These are phyloP conservation scores for Penicillium sp. DNA, from an alignment of 2,329 filamentous ascomycete genomes.

Conservation along the genomic window DNA sequence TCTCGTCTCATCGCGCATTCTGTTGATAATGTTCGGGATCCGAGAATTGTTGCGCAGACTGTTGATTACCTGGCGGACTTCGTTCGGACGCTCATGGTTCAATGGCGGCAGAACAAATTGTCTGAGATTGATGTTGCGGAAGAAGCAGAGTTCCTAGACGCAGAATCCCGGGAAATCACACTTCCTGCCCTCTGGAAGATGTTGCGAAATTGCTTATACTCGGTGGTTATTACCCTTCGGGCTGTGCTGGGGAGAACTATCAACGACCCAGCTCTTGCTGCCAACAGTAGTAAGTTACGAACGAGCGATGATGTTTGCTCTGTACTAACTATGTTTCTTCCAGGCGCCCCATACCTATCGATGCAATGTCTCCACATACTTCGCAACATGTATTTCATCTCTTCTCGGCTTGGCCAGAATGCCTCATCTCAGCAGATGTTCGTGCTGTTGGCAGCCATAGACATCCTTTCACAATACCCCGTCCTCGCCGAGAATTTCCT, in stretches of 20 bases:
- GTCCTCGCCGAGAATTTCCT: slow-evolving; percentile 67
- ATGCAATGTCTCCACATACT: slow-evolving; percentile 71
- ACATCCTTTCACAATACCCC: slow-evolving; percentile 73
- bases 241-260: slow-evolving; percentile 68
- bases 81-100: slow-evolving; percentile 62
- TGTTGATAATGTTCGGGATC: slow-evolving; percentile 56
- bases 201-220: slow-evolving; percentile 73
- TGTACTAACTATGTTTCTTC: slow-evolving; percentile 11
- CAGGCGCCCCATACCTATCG: slow-evolving; percentile 65
- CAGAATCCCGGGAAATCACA: slow-evolving; percentile 65
- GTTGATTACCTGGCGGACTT: slow-evolving; percentile 67
- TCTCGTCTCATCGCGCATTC: slow-evolving; percentile 63
- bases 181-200: slow-evolving; percentile 73
- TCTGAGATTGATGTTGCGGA: slow-evolving; percentile 69
- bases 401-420: slow-evolving; percentile 68
- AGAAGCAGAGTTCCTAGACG: slow-evolving; percentile 62
- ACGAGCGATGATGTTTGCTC: neutral
- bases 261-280: slow-evolving; percentile 56
- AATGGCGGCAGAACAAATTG: slow-evolving; percentile 74
- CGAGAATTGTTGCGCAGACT: slow-evolving; percentile 42
- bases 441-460: slow-evolving; percentile 76
- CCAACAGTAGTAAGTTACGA: slow-evolving; percentile 48
- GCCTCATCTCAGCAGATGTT: slow-evolving; percentile 83
- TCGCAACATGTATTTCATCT: slow-evolving; percentile 78
- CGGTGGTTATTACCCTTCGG: slow-evolving; percentile 71